Conservation (phyloP, 116 monocot species). For the Papilionanthe hybrid region DNA sequence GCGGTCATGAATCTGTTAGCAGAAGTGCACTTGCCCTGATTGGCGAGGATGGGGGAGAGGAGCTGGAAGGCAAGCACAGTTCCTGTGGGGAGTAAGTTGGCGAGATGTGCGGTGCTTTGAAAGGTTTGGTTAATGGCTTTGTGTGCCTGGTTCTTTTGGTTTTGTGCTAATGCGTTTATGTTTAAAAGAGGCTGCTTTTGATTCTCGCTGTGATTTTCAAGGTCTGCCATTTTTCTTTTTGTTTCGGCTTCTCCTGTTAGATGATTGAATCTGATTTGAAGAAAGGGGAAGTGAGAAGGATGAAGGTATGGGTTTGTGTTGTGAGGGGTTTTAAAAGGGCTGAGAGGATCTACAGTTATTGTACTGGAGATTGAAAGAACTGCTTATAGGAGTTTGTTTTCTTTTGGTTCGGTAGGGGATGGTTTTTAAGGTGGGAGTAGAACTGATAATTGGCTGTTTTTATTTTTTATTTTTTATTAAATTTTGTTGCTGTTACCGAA, state of each 20-base stretch:
- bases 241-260: not conserved
- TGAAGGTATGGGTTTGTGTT: not conserved
- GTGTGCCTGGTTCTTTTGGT: conserved; percentile 6
- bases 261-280: not conserved
- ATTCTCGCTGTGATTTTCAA: not conserved
- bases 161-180: not conserved
- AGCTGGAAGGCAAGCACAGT: conserved; percentile 71
- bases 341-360: not conserved
- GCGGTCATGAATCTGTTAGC: conserved; percentile 36
- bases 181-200: not conserved
- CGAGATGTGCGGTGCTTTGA: conserved; percentile 48
- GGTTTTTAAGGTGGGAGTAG: not conserved
- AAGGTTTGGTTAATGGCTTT: conserved; percentile 38
- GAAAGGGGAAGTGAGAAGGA: not conserved
- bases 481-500: not conserved
- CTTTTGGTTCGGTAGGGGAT: not conserved
- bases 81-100: conserved; percentile 40
- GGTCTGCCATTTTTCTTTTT: not conserved
- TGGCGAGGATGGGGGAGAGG: conserved; percentile 55
- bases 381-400: not conserved
- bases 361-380: not conserved
- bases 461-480: no score
- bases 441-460: no score
- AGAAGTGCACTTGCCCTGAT: conserved; percentile 34
- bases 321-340: not conserved